phyloP scores from a whole-genome alignment of 2,329 filamentous ascomycete genomes.

The Stylonectria norvegica region DNA sequence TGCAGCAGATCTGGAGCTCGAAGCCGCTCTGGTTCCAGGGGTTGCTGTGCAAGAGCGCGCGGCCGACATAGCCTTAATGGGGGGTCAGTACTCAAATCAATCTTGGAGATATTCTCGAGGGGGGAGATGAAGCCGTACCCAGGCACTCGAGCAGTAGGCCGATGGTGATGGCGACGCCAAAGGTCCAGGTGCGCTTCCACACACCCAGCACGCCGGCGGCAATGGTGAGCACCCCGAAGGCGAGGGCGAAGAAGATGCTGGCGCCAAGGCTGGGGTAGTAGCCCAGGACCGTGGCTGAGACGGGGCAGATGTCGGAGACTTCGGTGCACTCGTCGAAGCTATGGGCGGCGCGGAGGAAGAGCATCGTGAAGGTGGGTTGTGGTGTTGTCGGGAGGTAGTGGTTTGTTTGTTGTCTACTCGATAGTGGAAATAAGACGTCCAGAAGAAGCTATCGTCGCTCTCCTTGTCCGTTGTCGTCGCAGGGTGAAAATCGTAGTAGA shows the following conservation, averaged over 20 bases:
- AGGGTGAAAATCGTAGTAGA: too few relatives aligned
- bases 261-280: slow-evolving; percentile 56
- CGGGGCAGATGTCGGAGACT: slow-evolving; percentile 46
- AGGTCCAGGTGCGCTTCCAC: slow-evolving; percentile 54
- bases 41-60: slow-evolving; percentile 49
- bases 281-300: slow-evolving; percentile 50
- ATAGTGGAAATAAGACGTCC: too few relatives aligned
- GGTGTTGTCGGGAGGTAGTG: neutral
- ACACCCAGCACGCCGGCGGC: slow-evolving; percentile 42
- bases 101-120: neutral
- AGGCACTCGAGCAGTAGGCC: slow-evolving; percentile 51
- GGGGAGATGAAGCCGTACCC: slow-evolving; percentile 33
- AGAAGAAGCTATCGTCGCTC: too few relatives aligned
- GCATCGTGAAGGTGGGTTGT: too few relatives aligned
- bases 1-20: slow-evolving; percentile 56
- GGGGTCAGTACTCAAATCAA: slow-evolving; percentile 4
- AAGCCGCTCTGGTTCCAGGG: slow-evolving; percentile 55
- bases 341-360: slow-evolving; percentile 15
- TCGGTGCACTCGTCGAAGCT: slow-evolving; percentile 29
- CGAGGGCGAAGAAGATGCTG: slow-evolving; percentile 51
- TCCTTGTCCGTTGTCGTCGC: too few relatives aligned
- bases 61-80: slow-evolving; percentile 48
- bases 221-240: slow-evolving; percentile 45
- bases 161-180: slow-evolving; percentile 45
- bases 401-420: too few relatives aligned